A percentile compares a stretch with the other conserved stretches of the same genome.
Evolutionary conservation across 2,329 filamentous ascomycete genomes (phyloP).

Genomic region (Pseudogymnoascus sp.): DNA sequence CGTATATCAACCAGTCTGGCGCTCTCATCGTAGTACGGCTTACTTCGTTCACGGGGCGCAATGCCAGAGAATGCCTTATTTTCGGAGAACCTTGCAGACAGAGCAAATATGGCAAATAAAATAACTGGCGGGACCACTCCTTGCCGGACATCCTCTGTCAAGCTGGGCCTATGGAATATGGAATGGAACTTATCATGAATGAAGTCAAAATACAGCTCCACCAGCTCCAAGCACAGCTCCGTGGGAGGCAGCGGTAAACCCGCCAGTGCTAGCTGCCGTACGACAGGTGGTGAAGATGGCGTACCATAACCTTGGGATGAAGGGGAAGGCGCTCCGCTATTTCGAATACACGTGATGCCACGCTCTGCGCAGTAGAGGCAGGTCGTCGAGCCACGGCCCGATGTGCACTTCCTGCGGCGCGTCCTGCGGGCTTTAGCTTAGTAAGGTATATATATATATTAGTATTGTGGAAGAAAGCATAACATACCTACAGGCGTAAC

Average conservation of each 20-base stretch:
- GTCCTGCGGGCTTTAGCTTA: neutral
- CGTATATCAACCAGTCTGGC: constrained; percentile 16
- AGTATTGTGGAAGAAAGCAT: neutral
- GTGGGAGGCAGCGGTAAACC: neutral
- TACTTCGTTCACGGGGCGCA: constrained; percentile 13
- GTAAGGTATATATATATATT: neutral
- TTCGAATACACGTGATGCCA: neutral
- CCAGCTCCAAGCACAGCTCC: constrained; percentile 15
- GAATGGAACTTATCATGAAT: constrained; percentile 21
- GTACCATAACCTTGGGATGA: neutral
- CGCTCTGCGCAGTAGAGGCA: neutral
- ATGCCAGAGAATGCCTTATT: constrained; percentile 14
- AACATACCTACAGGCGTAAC: neutral
- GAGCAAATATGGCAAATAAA: constrained; percentile 17
- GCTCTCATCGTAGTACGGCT: constrained; percentile 12
- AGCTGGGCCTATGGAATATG: constrained; percentile 19
- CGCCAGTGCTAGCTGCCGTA: neutral
- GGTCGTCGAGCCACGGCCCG: neutral
- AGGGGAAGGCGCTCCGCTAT: neutral
- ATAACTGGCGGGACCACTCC: constrained; percentile 14
- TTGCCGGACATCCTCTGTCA: constrained; percentile 13
- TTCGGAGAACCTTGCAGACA: constrained; percentile 20
- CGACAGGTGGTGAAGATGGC: neutral
- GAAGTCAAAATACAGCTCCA: constrained; percentile 19
- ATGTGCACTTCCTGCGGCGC: neutral